phyloP scores from a whole-genome alignment of 2,329 filamentous ascomycete species.

The Colletotrichum navitas region DNA sequence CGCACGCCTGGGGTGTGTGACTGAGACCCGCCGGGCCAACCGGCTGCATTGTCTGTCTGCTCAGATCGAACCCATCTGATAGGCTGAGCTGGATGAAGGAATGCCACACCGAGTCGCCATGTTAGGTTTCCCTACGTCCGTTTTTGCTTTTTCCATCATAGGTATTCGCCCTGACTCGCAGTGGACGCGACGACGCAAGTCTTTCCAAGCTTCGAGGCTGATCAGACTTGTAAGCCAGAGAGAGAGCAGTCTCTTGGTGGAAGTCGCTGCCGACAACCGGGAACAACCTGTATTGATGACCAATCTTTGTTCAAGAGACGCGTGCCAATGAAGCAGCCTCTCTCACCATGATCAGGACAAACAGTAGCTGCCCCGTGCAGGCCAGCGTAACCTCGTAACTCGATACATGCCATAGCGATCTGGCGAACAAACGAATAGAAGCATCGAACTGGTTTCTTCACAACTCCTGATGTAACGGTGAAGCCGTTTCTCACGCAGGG shows the following conservation, averaged over 20 bases:
- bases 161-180: constrained; percentile 26
- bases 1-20: constrained; percentile 24
- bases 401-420: no score
- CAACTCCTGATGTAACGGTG: constrained; percentile 7
- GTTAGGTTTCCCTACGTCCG: constrained; percentile 4
- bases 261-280: not conserved
- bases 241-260: not conserved
- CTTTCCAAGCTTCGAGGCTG: not conserved
- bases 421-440: not conserved
- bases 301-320: not conserved
- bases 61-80: constrained; percentile 15
- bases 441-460: not conserved
- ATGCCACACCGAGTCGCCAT: constrained; percentile 7
- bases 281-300: not conserved
- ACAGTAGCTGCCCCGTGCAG: not conserved
- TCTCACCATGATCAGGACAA: not conserved
- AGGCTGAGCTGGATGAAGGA: not conserved
- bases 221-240: not conserved
- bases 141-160: constrained; percentile 14
- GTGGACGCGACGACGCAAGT: not conserved
- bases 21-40: constrained; percentile 12
- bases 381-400: not conserved
- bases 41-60: constrained; percentile 17
- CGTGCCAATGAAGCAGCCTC: not conserved
- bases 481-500: constrained; percentile 2